Base-by-base conservation (phyloP, 495 filamentous ascomycete genomes). In the Xylaria sp. region DNA sequence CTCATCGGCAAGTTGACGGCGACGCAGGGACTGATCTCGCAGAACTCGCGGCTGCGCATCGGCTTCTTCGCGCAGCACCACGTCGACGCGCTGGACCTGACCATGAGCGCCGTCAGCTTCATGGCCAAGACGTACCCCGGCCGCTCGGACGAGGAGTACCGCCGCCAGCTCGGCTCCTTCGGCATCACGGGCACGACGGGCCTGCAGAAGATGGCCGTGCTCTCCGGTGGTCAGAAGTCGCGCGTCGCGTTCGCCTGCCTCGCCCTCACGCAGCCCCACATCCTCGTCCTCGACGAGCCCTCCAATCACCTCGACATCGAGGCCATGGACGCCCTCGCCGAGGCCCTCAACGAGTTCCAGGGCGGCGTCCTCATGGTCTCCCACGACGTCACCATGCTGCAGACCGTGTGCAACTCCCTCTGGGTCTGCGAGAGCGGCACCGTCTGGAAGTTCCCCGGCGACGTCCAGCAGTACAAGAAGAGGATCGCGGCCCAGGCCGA, bases 51-150 rank as follows among this genome's bases (percentile, higher is more conserved):
- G 53, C 85, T 99, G 43, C 88, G 96, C 50, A 87, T 98, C 70
- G 96, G 95, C 5, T 99, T 97, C 88, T 99, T 99, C 79, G 96
- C 96, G 8, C 96, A 99, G 81, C 96, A 99, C 79, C 96, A 99
- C 84, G 95, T 99, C 72, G 96, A 99, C 82, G 96, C 94, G 58
- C 85, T 99, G 61, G 96, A 99, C 80, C 84, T 98, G 76, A 97
- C 89, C 55, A 88, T 88, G 74, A 93, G 90, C 74, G 93, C 96
- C 53, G 96, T 99, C 61, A 90, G 90, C 72, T 99, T 98, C 85
- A 98, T 98, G 93, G 87, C 97, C 29, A 95, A 94, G 81, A 90
- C 87, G 46, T 98, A 93, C 77, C 94, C 93, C 0, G 96, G 96
- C 29, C 93, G 89, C 81, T 90, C 91, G 3, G 96, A 99, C 81